Conservation (phyloP, 1,284 basidiomycete genomes). For the Phellopilus nigrolimitatus region DNA sequence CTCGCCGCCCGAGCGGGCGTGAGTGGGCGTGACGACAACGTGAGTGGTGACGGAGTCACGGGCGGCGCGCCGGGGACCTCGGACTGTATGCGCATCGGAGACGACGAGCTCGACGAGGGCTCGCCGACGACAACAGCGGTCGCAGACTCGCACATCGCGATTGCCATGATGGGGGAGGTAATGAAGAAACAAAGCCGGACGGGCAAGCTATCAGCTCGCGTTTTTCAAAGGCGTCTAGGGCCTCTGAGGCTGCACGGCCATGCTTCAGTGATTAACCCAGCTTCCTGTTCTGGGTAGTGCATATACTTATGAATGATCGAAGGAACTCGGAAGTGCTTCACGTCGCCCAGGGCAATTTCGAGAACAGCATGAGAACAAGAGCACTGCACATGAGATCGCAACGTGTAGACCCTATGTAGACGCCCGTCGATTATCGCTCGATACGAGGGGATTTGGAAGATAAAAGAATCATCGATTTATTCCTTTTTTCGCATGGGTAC, state of each 20-base stretch:
- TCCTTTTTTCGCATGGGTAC: too few species aligned
- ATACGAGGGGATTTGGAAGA: background rate
- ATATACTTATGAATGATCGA: too few species aligned
- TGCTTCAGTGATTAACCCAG: too few species aligned
- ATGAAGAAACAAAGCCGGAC: too few species aligned
- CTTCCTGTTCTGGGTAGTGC: too few species aligned
- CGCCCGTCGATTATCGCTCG: background rate
- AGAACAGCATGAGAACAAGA: too few species aligned
- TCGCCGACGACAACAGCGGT: background rate
- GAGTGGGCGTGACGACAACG: background rate
- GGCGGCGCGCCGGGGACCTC: background rate
- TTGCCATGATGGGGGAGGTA: background rate
- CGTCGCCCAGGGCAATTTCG: too few species aligned
- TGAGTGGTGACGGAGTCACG: background rate
- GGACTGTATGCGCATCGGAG: background rate
- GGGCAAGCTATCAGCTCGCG: background rate
- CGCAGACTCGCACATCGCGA: background rate
- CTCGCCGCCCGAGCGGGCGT: background rate
- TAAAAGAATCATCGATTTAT: background rate
- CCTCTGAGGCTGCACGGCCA: too few species aligned
- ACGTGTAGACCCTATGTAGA: background rate
- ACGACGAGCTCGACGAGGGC: background rate
- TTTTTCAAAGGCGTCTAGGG: too few species aligned
- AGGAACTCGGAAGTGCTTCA: too few species aligned
- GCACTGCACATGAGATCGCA: background rate